Evolutionary conservation across 2,329 filamentous ascomycete species (phyloP).

Genomic region (Daldinia sp.): DNA sequence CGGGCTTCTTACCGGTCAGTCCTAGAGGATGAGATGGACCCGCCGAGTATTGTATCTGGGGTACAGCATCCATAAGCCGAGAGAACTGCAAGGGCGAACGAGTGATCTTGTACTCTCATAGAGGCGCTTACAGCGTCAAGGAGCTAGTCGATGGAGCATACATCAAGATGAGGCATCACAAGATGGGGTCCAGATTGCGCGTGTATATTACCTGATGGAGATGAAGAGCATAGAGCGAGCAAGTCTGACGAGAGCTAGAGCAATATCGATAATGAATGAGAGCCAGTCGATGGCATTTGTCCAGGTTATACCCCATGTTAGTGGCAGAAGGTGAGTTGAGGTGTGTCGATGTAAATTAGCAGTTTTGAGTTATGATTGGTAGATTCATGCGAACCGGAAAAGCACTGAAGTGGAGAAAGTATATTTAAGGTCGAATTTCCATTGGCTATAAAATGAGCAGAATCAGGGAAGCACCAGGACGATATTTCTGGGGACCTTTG

Average conservation of each 20-base stretch:
- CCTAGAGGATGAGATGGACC: slow-evolving; percentile 33
- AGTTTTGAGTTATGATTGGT: slow-evolving; percentile 45
- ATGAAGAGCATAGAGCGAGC: slow-evolving; percentile 40
- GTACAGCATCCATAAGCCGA: slow-evolving; percentile 35
- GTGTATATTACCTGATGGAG: slow-evolving; percentile 45
- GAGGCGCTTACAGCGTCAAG: slow-evolving; percentile 44
- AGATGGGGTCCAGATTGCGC: slow-evolving; percentile 42
- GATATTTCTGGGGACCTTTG: slow-evolving; percentile 25
- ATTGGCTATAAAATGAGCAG: slow-evolving; percentile 49
- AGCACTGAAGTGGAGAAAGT: slow-evolving; percentile 43
- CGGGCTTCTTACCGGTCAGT: slow-evolving; percentile 37
- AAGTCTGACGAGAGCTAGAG: slow-evolving; percentile 43
- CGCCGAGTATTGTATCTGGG: slow-evolving; percentile 34
- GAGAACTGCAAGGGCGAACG: slow-evolving; percentile 33
- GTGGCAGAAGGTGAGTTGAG: slow-evolving; percentile 50
- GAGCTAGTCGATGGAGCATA: slow-evolving; percentile 38
- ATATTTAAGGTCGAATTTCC: slow-evolving; percentile 36
- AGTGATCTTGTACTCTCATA: slow-evolving; percentile 35
- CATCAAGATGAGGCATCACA: slow-evolving; percentile 41
- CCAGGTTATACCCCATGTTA: slow-evolving; percentile 49
- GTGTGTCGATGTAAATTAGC: slow-evolving; percentile 47
- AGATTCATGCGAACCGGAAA: slow-evolving; percentile 38
- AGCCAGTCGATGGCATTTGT: slow-evolving; percentile 50
- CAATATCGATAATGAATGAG: slow-evolving; percentile 46
- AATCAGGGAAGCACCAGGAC: slow-evolving; percentile 43